Evolutionary conservation across 108 stramenopile genomes (phyloP).

Genomic region (Skeletonema grethae): DNA sequence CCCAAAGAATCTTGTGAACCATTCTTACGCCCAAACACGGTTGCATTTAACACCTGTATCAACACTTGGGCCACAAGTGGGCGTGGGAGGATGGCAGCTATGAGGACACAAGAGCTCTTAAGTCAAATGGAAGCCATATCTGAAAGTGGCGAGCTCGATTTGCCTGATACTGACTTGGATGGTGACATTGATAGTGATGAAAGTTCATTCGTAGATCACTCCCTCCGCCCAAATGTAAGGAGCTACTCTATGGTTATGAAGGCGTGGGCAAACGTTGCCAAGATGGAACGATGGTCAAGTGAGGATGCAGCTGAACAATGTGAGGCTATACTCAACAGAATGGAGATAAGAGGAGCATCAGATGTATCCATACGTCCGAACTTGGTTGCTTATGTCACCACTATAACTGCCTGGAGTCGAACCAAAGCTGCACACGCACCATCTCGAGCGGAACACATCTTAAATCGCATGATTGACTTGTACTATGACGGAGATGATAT

Average conservation of each 20-base stretch:
- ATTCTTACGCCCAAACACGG: constrained; percentile 41
- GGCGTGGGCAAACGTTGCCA: constrained; percentile 52
- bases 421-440: constrained; percentile 30
- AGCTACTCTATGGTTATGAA: constrained; percentile 57
- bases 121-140: constrained; percentile 31
- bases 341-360: constrained; percentile 30
- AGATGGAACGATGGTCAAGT: constrained; percentile 22
- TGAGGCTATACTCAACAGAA: constrained; percentile 37
- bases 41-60: constrained; percentile 54
- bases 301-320: constrained; percentile 38
- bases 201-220: constrained; percentile 12
- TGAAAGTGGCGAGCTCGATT: constrained; percentile 43
- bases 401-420: constrained; percentile 38
- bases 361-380: constrained; percentile 40
- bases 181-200: constrained; percentile 6
- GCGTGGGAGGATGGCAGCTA: constrained; percentile 41
- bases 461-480: constrained; percentile 45
- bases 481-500: constrained; percentile 20
- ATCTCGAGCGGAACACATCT: constrained; percentile 32
- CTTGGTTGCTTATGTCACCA: constrained; percentile 32
- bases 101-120: constrained; percentile 52
- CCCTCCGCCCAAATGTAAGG: constrained; percentile 45
- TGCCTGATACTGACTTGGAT: constrained; percentile 17
- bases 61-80: constrained; percentile 36
- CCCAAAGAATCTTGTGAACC: neutral